Evolutionary conservation across 1,284 basidiomycete genomes (phyloP), one percentile per base, ranked within the genome.

Genomic region (Ustilago tritici): DNA sequence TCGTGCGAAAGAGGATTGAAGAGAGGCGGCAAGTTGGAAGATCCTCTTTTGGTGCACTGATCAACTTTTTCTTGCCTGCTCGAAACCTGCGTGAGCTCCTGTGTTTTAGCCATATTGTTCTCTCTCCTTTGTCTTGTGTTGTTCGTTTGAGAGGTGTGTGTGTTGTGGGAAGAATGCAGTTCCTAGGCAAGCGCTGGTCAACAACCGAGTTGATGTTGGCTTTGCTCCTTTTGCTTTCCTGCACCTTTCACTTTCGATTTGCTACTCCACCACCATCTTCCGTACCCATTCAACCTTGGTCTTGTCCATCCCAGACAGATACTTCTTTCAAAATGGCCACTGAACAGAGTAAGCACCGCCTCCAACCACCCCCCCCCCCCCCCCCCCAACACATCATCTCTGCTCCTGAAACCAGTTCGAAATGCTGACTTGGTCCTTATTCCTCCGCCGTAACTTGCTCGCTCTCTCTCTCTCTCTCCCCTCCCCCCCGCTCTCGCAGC

Each of bases 241-340:
- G 40, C 52, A 41, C 53, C 0, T 71, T 40, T 55, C 38, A 65
- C 40, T 19, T 66, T 15, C 55, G 15, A 32, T 41, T 52, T 8
- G 17, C 43, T 12, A 19, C 65, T 43, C 38, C 60, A 38, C 35
- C 31, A 2, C 14, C 53, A 38, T 34, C 69, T 19, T 35, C 65
- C 61, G 28, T 56, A 63, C 57, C 76, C 43, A 23, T 19, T 56
- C 52, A 65, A 31, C 36, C 47, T 2, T 49, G 54, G 8, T 12
- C 61, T 46, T 35, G 52, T 62, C 40, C 49, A 62, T 52, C 64
- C 14, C 54, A 53, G 41, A 40, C 54, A 35, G 38, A 52, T 35
- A 41, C 23, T 11, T 49, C 57, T 47, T 67, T 53, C 77, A 84
- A 75, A 69, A 84, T 84, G 82, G 81, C 82, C 70, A 78, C 81